Evolutionary conservation across 345 rosid species (phyloP).

Genomic region (Triadica sebifera): DNA sequence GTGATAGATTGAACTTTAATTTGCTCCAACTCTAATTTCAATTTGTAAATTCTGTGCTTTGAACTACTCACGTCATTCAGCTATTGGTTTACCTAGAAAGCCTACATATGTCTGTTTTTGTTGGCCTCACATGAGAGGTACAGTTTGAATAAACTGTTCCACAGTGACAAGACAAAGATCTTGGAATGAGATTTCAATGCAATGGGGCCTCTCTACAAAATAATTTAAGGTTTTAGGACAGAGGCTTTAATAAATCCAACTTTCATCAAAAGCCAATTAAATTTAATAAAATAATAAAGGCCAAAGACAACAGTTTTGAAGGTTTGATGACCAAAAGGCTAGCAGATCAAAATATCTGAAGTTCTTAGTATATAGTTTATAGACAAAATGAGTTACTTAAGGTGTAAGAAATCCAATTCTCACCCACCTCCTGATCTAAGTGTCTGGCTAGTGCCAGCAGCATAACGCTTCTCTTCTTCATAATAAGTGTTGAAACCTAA

Average conservation of each 20-base stretch:
- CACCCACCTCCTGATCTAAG: constrained; percentile 58
- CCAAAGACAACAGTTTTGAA: neutral
- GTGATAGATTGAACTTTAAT: neutral
- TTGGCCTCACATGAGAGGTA: neutral
- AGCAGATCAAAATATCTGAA: neutral
- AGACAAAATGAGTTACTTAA: neutral
- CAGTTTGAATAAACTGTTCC: neutral
- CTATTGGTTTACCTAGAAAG: neutral
- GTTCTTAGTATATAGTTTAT: neutral
- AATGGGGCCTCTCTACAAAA: neutral
- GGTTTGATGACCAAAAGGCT: neutral
- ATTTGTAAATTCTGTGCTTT: neutral
- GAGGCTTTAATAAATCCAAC: constrained; percentile 1
- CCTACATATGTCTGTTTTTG: neutral
- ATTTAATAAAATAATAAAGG: neutral
- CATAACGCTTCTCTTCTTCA: constrained; percentile 76
- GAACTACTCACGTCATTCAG: too few species aligned
- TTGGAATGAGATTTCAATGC: neutral
- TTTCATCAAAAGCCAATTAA: neutral
- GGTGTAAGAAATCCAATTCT: constrained; percentile 1
- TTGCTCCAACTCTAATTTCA: neutral
- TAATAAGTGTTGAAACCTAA: constrained; percentile 70
- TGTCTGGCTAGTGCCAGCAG: constrained; percentile 30
- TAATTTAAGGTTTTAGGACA: neutral
- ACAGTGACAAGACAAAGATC: neutral